Evolutionary conservation across 2,329 filamentous ascomycete genomes (phyloP).

Genomic region (Alternaria triticina): DNA sequence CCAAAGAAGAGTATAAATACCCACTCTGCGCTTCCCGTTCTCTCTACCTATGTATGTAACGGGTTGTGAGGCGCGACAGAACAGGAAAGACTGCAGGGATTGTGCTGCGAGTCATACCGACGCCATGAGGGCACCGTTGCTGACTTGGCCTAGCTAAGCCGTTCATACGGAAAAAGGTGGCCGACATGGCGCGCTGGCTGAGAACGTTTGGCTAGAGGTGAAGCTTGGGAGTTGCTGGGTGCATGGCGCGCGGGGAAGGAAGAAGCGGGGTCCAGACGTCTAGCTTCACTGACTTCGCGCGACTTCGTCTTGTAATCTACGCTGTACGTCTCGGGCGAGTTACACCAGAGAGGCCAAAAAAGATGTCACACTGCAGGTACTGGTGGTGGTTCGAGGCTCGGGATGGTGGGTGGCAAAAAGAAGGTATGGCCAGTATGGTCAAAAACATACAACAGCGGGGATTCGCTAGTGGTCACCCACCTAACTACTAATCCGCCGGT

Average conservation of each 20-base stretch:
- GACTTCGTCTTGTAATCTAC: neutral
- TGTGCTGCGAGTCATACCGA: conserved; percentile 2
- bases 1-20: neutral
- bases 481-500: too few relatives aligned
- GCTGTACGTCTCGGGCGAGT: neutral
- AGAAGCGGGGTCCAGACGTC: neutral
- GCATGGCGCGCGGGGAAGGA: neutral
- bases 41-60: neutral
- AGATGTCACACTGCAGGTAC: too few relatives aligned
- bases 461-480: too few relatives aligned
- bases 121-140: neutral
- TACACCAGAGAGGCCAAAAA: neutral
- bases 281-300: neutral
- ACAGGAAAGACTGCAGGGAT: conserved; percentile 1
- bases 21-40: neutral
- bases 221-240: neutral
- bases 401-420: neutral
- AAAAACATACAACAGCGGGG: too few relatives aligned
- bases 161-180: neutral
- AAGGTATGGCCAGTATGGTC: neutral
- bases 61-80: neutral
- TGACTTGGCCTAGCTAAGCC: neutral
- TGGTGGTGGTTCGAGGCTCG: too few relatives aligned
- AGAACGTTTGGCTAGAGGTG: neutral
- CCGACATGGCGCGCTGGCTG: neutral